A percentile compares a stretch with the other conserved stretches of the same genome.
These are phyloP conservation scores for Aureobasidium sp. DNA, from an alignment of 2,329 filamentous ascomycete species.

Conservation along the genomic window DNA sequence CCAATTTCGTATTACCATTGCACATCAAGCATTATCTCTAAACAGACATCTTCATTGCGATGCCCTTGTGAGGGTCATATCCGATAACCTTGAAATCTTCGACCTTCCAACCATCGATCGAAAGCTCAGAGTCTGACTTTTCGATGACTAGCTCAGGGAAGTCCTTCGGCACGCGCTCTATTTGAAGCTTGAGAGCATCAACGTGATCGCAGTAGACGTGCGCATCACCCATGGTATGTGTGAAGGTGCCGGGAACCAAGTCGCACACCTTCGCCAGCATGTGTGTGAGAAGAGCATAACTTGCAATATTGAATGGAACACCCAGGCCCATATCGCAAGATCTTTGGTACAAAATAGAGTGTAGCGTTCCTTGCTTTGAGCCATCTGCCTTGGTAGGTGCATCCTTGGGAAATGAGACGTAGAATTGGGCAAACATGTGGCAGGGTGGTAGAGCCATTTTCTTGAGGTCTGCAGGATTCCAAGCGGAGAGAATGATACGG, in stretches of 20 bases:
- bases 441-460: conserved; percentile 91
- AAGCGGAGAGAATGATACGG: conserved; percentile 81
- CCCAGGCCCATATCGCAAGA: conserved; percentile 96
- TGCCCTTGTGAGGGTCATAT: conserved; percentile 83
- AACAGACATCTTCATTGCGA: conserved; percentile 99
- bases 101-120: conserved; percentile 80
- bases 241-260: conserved; percentile 75
- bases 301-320: conserved; percentile 96
- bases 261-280: conserved; percentile 88
- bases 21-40: too few species aligned
- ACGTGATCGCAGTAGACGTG: conserved; percentile 93
- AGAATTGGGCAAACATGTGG: conserved; percentile 98
- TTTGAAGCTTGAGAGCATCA: conserved; percentile 72
- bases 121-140: conserved; percentile 54
- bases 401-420: conserved; percentile 61
- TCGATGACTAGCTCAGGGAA: conserved; percentile 74
- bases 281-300: conserved; percentile 86
- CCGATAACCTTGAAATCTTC: conserved; percentile 83
- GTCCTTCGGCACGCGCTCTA: conserved; percentile 67
- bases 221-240: conserved; percentile 96
- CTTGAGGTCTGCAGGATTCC: conserved; percentile 80
- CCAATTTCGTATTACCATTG: too few species aligned
- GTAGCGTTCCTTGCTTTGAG: conserved; percentile 56
- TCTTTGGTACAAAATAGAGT: conserved; percentile 87
- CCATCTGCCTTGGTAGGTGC: conserved; percentile 22